These are phyloP conservation scores for Odontarrhena argentea DNA, from an alignment of 345 rosid species.

Conservation along the genomic window DNA sequence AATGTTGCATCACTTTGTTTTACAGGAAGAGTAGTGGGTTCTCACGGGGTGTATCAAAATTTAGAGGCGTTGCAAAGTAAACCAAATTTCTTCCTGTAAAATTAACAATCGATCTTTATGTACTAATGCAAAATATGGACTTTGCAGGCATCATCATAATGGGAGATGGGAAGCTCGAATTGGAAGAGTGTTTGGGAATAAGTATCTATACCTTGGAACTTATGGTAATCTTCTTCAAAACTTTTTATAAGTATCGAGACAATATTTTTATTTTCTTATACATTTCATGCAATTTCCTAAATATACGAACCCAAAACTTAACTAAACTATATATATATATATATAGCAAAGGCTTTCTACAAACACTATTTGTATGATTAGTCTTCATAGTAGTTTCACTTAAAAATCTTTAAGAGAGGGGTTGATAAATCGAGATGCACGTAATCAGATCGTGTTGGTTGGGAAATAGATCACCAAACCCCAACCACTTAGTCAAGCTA, in stretches of 20 bases:
- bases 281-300: not conserved
- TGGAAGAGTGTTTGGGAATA: conserved; percentile 77
- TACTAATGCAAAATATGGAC: not conserved
- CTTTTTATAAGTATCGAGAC: not conserved
- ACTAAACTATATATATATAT: not conserved
- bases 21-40: conserved; percentile 93
- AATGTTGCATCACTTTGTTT: not conserved
- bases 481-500: conserved; percentile 44
- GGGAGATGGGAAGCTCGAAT: conserved; percentile 88
- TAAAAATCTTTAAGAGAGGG: conserved; percentile 24
- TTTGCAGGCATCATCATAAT: conserved; percentile 69
- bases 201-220: conserved; percentile 72
- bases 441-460: conserved; percentile 45
- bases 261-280: not conserved
- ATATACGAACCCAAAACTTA: not conserved
- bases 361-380: no score
- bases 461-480: conserved; percentile 48
- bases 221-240: conserved; percentile 46
- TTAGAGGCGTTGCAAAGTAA: conserved; percentile 95
- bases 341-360: no score
- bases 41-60: conserved; percentile 93
- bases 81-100: not conserved
- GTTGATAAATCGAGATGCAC: conserved; percentile 32
- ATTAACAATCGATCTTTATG: not conserved
- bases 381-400: not conserved